Base-by-base conservation (phyloP, 1,284 basidiomycete species). In the Sutorius eximius region DNA sequence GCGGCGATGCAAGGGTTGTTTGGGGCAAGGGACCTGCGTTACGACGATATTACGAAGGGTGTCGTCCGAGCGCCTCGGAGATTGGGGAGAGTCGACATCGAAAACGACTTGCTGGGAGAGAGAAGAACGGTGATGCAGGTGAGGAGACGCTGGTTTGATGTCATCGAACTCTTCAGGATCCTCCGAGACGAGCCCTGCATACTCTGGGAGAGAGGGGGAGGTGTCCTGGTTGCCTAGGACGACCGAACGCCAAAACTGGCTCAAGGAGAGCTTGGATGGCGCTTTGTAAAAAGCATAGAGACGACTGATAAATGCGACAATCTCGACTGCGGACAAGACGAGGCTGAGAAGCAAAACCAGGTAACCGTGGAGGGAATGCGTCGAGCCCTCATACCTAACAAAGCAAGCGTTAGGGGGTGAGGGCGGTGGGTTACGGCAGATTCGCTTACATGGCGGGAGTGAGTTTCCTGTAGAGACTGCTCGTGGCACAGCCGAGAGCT, bases 391-490 rank as follows among this genome's bases (percentile, higher is more conserved):
- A 66, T 91, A 91, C 83, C 88, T 91, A 65, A 24, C 13, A 51
- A 36, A n/a, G 15, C 37, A 32, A 29, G 32, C 29, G 58, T 64
- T 59, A 62, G 57, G 51, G 44, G 46, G 53, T 53, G 56, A 18
- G 43, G 20, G n/a, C 1, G 15, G 41, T 8, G 40, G 16, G 33
- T 56, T 53, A 52, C 52, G 56, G 47, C 43, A 54, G 36, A 24
- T 55, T 76, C 11, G 24, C 84, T 69, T 75, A 93, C 86, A 92
- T 84, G 70, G 92, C 78, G 1, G 90, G 89, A 1, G 89, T 91
- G 52, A 87, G 69, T 62, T 90, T 90, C 50, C 76, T 77, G 68
- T 93, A 93, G 33, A 89, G 67, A 3, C 77, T 77, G 61, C 84
- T 86, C 24, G 83, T 73, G 10, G 82, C 76, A 60, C 86, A 80